Evolutionary conservation across 2,329 filamentous ascomycete genomes (phyloP), one percentile per base, ranked within the genome.

Genomic region (Phialophora chinensis): DNA sequence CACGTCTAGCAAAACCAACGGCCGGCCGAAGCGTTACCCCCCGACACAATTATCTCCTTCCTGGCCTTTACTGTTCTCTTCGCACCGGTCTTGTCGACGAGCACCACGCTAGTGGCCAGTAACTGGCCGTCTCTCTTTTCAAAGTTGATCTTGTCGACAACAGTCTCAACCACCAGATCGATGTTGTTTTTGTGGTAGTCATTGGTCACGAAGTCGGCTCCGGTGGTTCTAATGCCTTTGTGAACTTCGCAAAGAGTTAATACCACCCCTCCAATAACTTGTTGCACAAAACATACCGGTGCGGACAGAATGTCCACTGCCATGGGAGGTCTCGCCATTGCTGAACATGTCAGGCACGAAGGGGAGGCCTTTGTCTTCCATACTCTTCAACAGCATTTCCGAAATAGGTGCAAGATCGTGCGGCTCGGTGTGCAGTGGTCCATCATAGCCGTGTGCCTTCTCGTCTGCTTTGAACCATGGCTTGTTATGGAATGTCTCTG

Each of bases 291-390:
- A 20, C 65, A 2, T 62, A 69, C 67, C 61, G 8, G 84, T 86
- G 67, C 85, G 78, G 12, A 83, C 79, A 1, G 76, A 83, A 73
- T 87, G 85, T 2, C 86, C 85, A 69, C 85, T 87, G 0, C 85
- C 85, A 60, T 86, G 82, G 0, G 84, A 75, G 23, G 80, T 81
- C 33, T 83, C 78, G 20, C 84, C 83, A 27, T 81, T 83, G 0
- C 82, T 81, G 72, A 88, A 88, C 84, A 88, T 87, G 68, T 89
- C 86, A 20, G 80, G 79, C 49, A 85, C 80, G n/a, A 86, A 77
- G 0, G 83, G 81, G 0, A 88, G 74, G 63, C 86, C 86, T 66
- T 83, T 77, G 1, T 83, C 84, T 8, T 84, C 75, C 75, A 87
- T 83, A 0, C 85, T 87, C 56, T 87, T 80, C 31, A 83, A 77